These are phyloP conservation scores for Platismatia glauca DNA, from an alignment of 495 filamentous ascomycete genomes.

Conservation along the genomic window DNA sequence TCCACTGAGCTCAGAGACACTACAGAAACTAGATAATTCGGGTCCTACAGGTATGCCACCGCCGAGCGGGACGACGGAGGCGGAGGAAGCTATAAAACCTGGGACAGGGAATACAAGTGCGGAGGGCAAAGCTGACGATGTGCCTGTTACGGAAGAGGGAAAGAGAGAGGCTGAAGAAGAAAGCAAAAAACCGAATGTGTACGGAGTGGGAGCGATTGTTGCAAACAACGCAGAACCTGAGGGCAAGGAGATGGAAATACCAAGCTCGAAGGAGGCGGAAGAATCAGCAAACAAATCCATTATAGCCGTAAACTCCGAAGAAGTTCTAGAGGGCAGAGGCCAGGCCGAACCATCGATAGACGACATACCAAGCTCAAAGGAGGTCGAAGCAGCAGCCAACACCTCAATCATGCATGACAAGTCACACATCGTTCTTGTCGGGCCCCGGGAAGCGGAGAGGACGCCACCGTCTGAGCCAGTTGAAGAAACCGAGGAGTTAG, in stretches of 20 bases:
- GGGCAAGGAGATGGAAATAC: not conserved
- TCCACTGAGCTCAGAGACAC: not conserved
- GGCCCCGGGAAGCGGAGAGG: conserved; percentile 12
- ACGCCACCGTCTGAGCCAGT: conserved; percentile 7
- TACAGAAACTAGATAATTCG: conserved; percentile 19
- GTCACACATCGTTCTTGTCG: conserved; percentile 10
- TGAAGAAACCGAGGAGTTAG: not conserved
- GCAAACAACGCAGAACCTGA: not conserved
- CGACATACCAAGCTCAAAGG: conserved; percentile 5
- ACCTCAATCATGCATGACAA: conserved; percentile 21
- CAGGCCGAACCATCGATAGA: conserved; percentile 7
- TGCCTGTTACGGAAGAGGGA: conserved; percentile 2
- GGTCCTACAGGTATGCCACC: conserved; percentile 21
- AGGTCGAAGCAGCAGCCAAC: conserved; percentile 13
- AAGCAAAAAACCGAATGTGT: not conserved
- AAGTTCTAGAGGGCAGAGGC: conserved; percentile 15
- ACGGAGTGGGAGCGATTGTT: not conserved
- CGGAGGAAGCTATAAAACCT: conserved; percentile 37
- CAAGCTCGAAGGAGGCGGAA: not conserved
- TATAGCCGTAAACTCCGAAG: not conserved
- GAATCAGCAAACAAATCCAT: conserved; percentile 1
- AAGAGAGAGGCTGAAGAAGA: conserved; percentile 19
- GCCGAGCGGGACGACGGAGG: conserved; percentile 21
- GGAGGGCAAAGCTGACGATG: conserved; percentile 18
- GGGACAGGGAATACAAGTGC: conserved; percentile 19